Evolutionary conservation across 2,329 filamentous ascomycete genomes (phyloP).

Genomic region (Phaeosphaeriaceae sp.): DNA sequence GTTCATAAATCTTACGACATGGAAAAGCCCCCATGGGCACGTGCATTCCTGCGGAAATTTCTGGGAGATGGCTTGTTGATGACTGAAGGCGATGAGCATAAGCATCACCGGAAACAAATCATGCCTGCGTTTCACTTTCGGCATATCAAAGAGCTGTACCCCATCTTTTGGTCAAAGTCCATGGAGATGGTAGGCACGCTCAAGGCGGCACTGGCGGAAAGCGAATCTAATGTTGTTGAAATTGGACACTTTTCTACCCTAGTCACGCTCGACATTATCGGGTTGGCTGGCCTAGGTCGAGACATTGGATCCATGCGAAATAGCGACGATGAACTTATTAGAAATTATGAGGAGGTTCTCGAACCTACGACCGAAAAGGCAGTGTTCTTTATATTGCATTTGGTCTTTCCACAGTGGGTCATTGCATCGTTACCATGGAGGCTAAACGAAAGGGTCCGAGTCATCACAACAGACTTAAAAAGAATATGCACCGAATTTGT

Average conservation of each 20-base stretch:
- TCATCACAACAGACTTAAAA: constrained; percentile 46
- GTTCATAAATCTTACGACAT: constrained; percentile 62
- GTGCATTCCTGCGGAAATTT: constrained; percentile 55
- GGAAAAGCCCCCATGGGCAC: constrained; percentile 56
- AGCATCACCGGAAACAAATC: constrained; percentile 70
- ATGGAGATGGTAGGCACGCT: constrained; percentile 71
- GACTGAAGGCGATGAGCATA: constrained; percentile 59
- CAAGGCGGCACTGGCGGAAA: constrained; percentile 55
- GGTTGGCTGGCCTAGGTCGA: constrained; percentile 53
- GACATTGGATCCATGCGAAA: constrained; percentile 52
- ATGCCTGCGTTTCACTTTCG: constrained; percentile 85
- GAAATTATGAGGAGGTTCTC: constrained; percentile 52
- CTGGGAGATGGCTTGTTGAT: constrained; percentile 60
- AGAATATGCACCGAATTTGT: constrained; percentile 56
- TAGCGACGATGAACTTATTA: constrained; percentile 51
- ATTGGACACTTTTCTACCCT: constrained; percentile 53
- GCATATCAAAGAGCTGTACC: constrained; percentile 83
- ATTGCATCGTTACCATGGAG: constrained; percentile 56
- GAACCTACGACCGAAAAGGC: constrained; percentile 57
- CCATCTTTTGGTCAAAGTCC: constrained; percentile 81
- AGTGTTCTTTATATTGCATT: constrained; percentile 50
- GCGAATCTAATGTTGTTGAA: constrained; percentile 49
- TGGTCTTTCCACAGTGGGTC: constrained; percentile 47
- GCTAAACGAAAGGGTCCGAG: constrained; percentile 51
- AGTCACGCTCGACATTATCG: constrained; percentile 56